Conservation (phyloP, 78 protist genomes). For the Dictyostelium purpureum region DNA sequence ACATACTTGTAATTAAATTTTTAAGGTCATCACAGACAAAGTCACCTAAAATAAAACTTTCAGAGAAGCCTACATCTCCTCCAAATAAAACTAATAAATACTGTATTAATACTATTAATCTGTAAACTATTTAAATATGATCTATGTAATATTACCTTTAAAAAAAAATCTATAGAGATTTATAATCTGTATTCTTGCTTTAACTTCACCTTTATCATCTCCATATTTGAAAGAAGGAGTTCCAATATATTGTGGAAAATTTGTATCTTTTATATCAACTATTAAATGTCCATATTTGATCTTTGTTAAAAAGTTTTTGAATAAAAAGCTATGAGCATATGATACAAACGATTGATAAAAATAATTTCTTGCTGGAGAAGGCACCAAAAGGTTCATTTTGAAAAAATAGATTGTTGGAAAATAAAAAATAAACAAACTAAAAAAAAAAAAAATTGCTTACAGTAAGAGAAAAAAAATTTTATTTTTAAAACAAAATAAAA, state of each 20-base stretch:
- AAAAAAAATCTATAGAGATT: conserved; percentile 29
- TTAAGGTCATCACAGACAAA: neutral
- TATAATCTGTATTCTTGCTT: neutral
- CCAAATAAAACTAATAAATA: conserved; percentile 16
- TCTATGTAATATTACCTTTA: neutral
- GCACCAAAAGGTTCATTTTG: neutral
- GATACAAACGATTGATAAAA: neutral
- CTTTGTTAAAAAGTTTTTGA: conserved; percentile 5
- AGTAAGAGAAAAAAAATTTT: neutral
- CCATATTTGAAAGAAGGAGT: conserved; percentile 18
- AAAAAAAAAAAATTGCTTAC: neutral
- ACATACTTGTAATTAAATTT: conserved; percentile 28
- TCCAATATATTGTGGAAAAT: neutral
- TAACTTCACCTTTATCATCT: neutral
- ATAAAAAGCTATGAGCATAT: conserved; percentile 6
- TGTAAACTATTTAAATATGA: neutral
- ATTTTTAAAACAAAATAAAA: neutral
- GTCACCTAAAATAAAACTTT: conserved; percentile 36
- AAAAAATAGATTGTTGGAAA: neutral
- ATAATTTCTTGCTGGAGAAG: neutral
- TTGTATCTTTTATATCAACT: neutral
- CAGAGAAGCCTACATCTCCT: conserved; percentile 59
- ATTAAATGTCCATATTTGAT: neutral
- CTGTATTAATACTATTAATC: neutral
- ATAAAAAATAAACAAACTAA: neutral